Evolutionary conservation across 768 basidiomycete species (phyloP).

Genomic region (Lactarius deliciosus): DNA sequence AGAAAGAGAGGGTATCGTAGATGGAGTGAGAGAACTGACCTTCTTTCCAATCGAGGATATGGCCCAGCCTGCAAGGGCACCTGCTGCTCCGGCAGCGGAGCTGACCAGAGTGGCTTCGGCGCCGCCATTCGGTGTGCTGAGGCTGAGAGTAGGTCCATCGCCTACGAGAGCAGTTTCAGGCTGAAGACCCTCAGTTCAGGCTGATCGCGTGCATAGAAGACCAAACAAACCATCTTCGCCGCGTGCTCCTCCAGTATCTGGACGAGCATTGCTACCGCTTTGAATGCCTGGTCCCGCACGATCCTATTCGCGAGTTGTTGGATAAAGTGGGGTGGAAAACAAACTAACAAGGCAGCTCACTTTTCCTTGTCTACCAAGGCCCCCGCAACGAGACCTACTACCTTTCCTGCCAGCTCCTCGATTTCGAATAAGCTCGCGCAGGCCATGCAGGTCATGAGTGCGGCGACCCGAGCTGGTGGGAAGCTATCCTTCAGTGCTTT

Average conservation of each 20-base stretch:
- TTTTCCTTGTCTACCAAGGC: conserved; percentile 91
- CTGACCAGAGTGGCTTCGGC: conserved; percentile 61
- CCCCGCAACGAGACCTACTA: conserved; percentile 81
- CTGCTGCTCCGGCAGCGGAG: conserved; percentile 87
- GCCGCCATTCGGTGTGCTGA: conserved; percentile 28
- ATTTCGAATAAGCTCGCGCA: conserved; percentile 85
- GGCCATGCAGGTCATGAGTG: conserved; percentile 94
- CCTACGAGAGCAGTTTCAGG: conserved; percentile 50
- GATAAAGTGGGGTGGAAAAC: background rate
- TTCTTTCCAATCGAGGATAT: conserved; percentile 87
- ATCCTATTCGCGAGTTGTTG: conserved; percentile 47
- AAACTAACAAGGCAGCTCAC: conserved; percentile 43
- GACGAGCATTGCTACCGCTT: conserved; percentile 84
- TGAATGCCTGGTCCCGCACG: conserved; percentile 96
- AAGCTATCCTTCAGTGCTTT: conserved; percentile 88
- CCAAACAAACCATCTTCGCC: conserved; percentile 67
- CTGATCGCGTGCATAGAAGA: conserved; percentile 17
- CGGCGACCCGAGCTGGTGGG: conserved; percentile 90
- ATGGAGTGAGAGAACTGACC: conserved; percentile 40
- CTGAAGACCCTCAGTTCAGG: conserved; percentile 36
- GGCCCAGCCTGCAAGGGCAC: conserved; percentile 93
- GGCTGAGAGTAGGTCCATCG: conserved; percentile 29
- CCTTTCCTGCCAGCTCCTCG: conserved; percentile 86
- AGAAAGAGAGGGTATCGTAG: background rate
- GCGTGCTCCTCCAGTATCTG: conserved; percentile 80